Base-by-base conservation (phyloP, 225 moss, liverwort and hornwort genomes). In the Physcomitrellopsis africana region DNA sequence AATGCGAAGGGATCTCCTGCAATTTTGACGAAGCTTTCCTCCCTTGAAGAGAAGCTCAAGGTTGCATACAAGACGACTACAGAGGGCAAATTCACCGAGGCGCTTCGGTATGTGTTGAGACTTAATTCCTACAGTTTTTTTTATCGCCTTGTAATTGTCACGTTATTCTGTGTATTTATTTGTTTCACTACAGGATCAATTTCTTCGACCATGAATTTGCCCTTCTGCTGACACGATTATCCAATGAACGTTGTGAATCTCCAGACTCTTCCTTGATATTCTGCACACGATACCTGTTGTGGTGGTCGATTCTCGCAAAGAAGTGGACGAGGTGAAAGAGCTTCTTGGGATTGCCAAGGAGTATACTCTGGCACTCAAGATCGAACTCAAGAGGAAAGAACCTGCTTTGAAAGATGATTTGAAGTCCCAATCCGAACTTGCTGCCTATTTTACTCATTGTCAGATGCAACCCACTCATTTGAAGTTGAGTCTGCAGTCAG, bases 301-400 rank as follows among this genome's bases (percentile, higher is more conserved):
- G 52, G 91, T 97, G 55, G 96, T 94, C 63, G 96, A 97, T 20
- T 91, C 91, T 51, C 86, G 94, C 69, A 91, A 77, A 77, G 94
- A 97, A 83, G 96, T 97, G 58, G 96, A 94, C 66, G 96, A 97
- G 76, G 94, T 94, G 61, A 94, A 97, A 74, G 96, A 97, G 83
- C 86, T 97, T 47, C 88, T 97, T 16, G 94, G 94, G 23, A 92
- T 93, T 54, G 87, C 94, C 0, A 97, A 93, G 70, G 94, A 94
- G 79, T 97, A 97, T 51, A 88, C 90, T 2, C 74, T 97, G 52
- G 96, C 94, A 1, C 65, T 97, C 65, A 88, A 82, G 71, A 94
- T 97, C 71, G 96, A 97, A 70, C 81, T 91, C 23, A 94, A 84
- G 80, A 89, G 91, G 69, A 97, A 87, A 80, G 96, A 97, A 32